A percentile compares a stretch with the other conserved stretches of the same genome.
phyloP scores from a whole-genome alignment of 2,329 filamentous ascomycete species.

The Colletotrichum phormii region DNA sequence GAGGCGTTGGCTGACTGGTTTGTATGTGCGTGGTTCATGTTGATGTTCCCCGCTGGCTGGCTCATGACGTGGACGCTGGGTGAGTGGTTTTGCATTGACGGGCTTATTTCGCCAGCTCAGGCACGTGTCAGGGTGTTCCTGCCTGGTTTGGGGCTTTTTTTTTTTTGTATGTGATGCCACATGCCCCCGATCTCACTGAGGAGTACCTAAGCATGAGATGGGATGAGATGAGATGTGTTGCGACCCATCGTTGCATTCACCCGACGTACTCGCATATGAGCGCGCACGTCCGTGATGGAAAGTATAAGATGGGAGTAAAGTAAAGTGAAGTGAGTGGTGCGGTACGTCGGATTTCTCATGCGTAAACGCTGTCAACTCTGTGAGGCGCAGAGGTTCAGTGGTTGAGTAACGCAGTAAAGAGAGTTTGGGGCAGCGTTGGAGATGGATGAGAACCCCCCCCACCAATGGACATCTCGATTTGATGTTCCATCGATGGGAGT shows the following conservation, averaged over 20 bases:
- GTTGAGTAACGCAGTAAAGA: not conserved
- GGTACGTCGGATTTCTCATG: not conserved
- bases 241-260: not conserved
- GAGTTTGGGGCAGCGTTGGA: not conserved
- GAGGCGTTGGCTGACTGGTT: conserved; percentile 27
- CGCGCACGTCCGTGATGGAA: conserved; percentile 19
- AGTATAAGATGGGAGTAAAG: not conserved
- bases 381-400: not conserved
- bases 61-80: not conserved
- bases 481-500: conserved; percentile 4
- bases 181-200: not conserved
- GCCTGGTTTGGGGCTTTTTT: not conserved
- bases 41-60: not conserved
- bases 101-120: conserved; percentile 22
- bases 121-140: no score
- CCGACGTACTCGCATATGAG: not conserved
- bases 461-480: conserved; percentile 12
- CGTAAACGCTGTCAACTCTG: not conserved
- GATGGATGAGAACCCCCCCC: not conserved
- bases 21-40: not conserved
- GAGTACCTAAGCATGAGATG: not conserved
- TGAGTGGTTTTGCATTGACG: conserved; percentile 30
- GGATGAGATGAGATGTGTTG: not conserved
- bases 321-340: not conserved
- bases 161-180: conserved; percentile 6